Conservation (phyloP, 1,139 yeast genomes). For the Kodamaea derodonti region DNA sequence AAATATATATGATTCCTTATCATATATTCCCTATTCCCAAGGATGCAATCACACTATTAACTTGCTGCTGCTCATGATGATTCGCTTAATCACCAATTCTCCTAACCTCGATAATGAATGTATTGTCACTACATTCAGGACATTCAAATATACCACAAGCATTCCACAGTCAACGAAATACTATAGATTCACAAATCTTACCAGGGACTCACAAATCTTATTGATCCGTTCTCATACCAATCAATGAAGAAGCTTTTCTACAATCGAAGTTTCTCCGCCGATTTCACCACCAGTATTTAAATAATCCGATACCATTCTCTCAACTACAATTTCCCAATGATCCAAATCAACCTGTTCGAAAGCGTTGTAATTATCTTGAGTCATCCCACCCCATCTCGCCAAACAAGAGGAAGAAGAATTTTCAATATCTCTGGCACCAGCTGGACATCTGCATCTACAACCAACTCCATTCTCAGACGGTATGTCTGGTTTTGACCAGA, state of each 20-base stretch:
- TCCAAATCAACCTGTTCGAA: conserved; percentile 30
- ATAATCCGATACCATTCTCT: conserved; percentile 20
- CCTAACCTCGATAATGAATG: too few species aligned
- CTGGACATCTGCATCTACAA: conserved; percentile 82
- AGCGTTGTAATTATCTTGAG: conserved; percentile 30
- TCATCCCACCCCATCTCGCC: conserved; percentile 49
- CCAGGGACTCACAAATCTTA: too few species aligned
- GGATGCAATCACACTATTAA: too few species aligned
- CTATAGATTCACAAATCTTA: neutral
- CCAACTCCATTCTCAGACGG: conserved; percentile 61
- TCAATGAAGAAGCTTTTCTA: conserved; percentile 1
- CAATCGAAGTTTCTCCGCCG: conserved; percentile 18
- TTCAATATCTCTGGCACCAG: conserved; percentile 47
- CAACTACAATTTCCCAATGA: conserved; percentile 29
- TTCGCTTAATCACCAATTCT: too few species aligned
- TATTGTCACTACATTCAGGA: too few species aligned
- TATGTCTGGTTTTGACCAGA: conserved; percentile 43
- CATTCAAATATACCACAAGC: too few species aligned
- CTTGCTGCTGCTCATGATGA: too few species aligned
- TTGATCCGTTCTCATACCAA: too few species aligned
- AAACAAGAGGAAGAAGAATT: conserved; percentile 52
- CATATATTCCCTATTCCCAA: too few species aligned
- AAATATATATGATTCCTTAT: too few species aligned
- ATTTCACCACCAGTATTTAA: conserved; percentile 26
- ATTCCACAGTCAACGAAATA: too few species aligned